These are phyloP conservation scores for Porcisia deanei DNA, from an alignment of 208 protist species.

Conservation along the genomic window DNA sequence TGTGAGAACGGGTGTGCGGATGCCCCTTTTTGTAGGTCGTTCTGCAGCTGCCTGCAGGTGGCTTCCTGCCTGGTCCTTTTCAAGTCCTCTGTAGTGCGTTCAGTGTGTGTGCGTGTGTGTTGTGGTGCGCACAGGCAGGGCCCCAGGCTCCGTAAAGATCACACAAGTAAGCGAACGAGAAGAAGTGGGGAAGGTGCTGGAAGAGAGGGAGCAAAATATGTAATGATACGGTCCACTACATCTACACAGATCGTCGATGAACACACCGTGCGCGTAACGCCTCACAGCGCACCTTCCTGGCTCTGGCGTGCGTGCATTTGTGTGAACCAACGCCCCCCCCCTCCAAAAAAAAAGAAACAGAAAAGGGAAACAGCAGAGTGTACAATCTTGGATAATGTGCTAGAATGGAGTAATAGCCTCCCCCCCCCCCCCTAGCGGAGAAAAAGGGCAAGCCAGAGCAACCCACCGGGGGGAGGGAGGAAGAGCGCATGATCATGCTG, in stretches of 20 bases:
- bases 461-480: background rate
- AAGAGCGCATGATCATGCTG: background rate
- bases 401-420: background rate
- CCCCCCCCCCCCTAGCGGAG: too few species aligned
- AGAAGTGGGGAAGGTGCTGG: background rate
- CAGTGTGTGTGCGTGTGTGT: background rate
- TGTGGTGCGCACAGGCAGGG: background rate
- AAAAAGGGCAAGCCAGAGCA: background rate
- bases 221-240: background rate
- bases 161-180: background rate
- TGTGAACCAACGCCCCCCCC: background rate
- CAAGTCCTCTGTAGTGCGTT: background rate
- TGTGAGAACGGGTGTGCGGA: background rate
- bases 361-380: background rate
- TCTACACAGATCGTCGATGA: background rate
- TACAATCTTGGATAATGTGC: background rate
- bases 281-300: background rate
- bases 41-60: background rate
- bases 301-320: background rate
- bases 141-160: background rate
- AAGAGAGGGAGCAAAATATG: background rate
- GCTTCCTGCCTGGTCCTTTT: background rate
- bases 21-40: background rate
- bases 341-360: constrained; percentile 9
- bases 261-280: background rate